Conservation (phyloP, 1,284 basidiomycete species). For the Tremellales sp. region DNA sequence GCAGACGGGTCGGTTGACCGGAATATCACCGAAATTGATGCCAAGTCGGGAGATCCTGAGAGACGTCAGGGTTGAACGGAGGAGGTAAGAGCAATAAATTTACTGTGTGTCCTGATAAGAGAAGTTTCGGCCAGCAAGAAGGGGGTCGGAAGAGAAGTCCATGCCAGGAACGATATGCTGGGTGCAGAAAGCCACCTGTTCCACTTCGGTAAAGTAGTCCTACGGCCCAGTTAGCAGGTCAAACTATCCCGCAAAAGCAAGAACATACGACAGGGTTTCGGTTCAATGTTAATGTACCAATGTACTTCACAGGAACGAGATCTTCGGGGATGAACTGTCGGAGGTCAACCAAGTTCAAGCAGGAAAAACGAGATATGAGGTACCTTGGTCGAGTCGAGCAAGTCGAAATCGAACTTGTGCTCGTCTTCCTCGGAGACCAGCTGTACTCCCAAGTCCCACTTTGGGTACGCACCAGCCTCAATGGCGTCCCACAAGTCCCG, state of each 20-base stretch:
- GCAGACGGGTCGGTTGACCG: slow-evolving; percentile 76
- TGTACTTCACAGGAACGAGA: slow-evolving; percentile 65
- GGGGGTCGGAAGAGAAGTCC: slow-evolving; percentile 71
- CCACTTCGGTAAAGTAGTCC: slow-evolving; percentile 77
- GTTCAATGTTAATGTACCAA: slow-evolving; percentile 72
- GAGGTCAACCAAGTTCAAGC: no score
- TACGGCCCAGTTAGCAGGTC: not conserved
- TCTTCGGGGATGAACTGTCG: slow-evolving; percentile 66
- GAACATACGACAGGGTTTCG: slow-evolving; percentile 40
- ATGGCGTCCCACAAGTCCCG: slow-evolving; percentile 77
- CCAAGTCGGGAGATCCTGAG: slow-evolving; percentile 60
- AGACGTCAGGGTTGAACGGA: not conserved
- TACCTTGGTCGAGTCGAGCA: slow-evolving; percentile 73
- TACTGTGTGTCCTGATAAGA: slow-evolving; percentile 77
- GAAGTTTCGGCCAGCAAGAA: slow-evolving; percentile 79
- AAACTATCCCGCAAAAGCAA: not conserved
- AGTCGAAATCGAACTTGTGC: slow-evolving; percentile 61
- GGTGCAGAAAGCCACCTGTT: slow-evolving; percentile 78
- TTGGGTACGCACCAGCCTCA: slow-evolving; percentile 61
- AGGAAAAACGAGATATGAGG: no score
- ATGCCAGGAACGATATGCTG: slow-evolving; percentile 76
- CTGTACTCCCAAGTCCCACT: slow-evolving; percentile 75
- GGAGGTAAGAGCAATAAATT: not conserved
- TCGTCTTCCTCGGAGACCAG: slow-evolving; percentile 64
- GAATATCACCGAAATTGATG: slow-evolving; percentile 57